These are phyloP conservation scores for Hansfordia pulvinata DNA, from an alignment of 2,329 filamentous ascomycete species.

Conservation along the genomic window DNA sequence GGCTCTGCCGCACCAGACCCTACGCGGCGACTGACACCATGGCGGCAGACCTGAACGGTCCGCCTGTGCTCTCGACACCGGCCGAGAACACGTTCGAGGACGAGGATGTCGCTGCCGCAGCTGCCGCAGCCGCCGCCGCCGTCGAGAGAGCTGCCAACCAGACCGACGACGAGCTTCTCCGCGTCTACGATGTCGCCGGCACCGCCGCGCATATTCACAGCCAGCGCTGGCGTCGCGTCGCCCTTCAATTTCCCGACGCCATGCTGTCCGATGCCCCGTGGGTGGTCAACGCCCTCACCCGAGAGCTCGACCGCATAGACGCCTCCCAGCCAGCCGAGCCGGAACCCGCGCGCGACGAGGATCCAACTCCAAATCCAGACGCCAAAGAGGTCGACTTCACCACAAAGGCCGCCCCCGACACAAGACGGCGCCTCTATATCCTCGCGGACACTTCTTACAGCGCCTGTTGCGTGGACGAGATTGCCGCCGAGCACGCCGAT, in stretches of 20 bases:
- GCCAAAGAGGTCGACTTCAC: neutral
- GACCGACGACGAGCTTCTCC: slow-evolving; percentile 56
- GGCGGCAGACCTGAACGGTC: slow-evolving; percentile 31
- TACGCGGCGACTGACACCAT: no score
- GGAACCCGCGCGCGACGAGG: slow-evolving; percentile 3
- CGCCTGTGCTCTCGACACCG: slow-evolving; percentile 51
- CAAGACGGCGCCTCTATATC: slow-evolving; percentile 51
- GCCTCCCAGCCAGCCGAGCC: neutral
- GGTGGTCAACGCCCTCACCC: slow-evolving; percentile 52
- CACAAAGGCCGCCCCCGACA: neutral
- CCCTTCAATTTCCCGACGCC: slow-evolving; percentile 88
- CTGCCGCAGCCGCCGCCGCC: slow-evolving; percentile 13
- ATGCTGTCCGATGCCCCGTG: slow-evolving; percentile 80
- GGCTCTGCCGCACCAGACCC: no score
- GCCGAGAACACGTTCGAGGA: slow-evolving; percentile 41
- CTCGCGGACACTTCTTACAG: slow-evolving; percentile 94
- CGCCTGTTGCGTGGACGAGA: slow-evolving; percentile 91
- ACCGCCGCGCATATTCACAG: slow-evolving; percentile 65
- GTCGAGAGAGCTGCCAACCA: slow-evolving; percentile 16
- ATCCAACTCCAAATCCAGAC: slow-evolving; percentile 3
- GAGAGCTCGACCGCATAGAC: slow-evolving; percentile 15
- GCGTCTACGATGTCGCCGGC: slow-evolving; percentile 74
- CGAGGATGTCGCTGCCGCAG: no score
- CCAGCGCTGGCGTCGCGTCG: slow-evolving; percentile 62
- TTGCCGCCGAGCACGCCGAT: slow-evolving; percentile 85